These are phyloP conservation scores for Coelastrella sp. DNA, from an alignment of 139 green algal genomes.

Conservation along the genomic window DNA sequence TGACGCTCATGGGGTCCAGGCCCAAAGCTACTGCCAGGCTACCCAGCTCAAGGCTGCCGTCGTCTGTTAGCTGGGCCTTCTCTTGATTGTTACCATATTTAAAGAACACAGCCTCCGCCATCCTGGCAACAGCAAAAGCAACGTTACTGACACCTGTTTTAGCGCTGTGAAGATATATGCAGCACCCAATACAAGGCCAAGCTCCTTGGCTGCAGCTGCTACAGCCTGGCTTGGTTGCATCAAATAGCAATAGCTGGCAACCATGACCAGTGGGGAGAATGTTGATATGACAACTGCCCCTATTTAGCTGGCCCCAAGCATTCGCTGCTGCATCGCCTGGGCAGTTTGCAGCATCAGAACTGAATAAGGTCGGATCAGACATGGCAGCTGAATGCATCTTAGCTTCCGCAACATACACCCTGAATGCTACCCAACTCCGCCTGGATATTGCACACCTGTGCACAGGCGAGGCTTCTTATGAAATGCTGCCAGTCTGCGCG, in stretches of 20 bases:
- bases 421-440: not conserved
- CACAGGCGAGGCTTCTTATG: not conserved
- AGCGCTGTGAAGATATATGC: not conserved
- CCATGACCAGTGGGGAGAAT: not conserved
- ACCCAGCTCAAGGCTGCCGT: not conserved
- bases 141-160: not conserved
- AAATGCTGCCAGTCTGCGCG: not conserved
- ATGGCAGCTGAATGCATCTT: not conserved
- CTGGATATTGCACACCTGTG: not conserved
- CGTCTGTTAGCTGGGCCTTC: not conserved
- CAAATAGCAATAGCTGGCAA: not conserved
- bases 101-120: not conserved
- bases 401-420: not conserved
- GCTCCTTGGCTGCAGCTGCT: not conserved
- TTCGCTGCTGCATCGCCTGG: not conserved
- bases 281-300: not conserved
- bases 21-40: not conserved
- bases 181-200: not conserved
- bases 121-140: not conserved
- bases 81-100: not conserved
- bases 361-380: not conserved
- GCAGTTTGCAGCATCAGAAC: not conserved
- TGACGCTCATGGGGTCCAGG: not conserved
- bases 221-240: not conserved
- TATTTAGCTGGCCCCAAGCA: not conserved